Conservation (phyloP, 2,329 filamentous ascomycete genomes). For the Penicillium rolfsii region DNA sequence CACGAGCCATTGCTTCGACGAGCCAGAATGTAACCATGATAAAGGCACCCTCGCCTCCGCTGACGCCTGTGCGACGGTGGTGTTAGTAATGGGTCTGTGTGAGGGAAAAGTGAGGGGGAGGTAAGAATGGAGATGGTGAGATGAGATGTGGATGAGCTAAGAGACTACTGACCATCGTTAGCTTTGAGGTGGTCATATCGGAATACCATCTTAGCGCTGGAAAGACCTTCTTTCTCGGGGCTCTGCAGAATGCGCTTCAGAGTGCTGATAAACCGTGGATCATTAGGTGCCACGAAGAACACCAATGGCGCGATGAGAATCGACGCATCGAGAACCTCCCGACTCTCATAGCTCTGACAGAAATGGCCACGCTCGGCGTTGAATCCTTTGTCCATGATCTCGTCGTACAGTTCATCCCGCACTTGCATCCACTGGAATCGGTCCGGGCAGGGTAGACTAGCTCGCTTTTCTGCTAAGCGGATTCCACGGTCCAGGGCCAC, state of each 20-base stretch:
- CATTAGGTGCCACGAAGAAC: slow-evolving; percentile 77
- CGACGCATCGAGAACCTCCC: slow-evolving; percentile 71
- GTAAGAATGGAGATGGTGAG: not conserved
- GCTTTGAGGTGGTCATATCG: slow-evolving; percentile 71
- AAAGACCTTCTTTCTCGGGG: slow-evolving; percentile 75
- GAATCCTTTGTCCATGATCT: slow-evolving; percentile 78
- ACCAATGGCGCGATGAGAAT: slow-evolving; percentile 77
- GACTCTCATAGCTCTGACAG: slow-evolving; percentile 74
- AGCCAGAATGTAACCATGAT: slow-evolving; percentile 85
- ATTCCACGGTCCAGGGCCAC: slow-evolving; percentile 77
- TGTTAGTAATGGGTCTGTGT: slow-evolving; percentile 21
- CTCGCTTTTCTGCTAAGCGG: slow-evolving; percentile 71
- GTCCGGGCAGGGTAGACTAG: slow-evolving; percentile 72
- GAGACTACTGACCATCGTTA: slow-evolving; percentile 63
- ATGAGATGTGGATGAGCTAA: not conserved
- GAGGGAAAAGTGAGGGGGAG: not conserved
- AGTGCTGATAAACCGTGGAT: slow-evolving; percentile 73
- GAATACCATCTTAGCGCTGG: slow-evolving; percentile 74
- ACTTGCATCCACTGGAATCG: slow-evolving; percentile 67
- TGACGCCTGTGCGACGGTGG: slow-evolving; percentile 59
- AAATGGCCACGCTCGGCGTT: slow-evolving; percentile 71
- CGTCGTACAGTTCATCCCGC: slow-evolving; percentile 71
- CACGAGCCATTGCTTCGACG: slow-evolving; percentile 74
- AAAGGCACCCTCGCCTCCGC: slow-evolving; percentile 75
- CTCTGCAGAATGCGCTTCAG: slow-evolving; percentile 71